Evolutionary conservation across 805 yeast species (phyloP).

Genomic region (Metschnikowia corniflorae): DNA sequence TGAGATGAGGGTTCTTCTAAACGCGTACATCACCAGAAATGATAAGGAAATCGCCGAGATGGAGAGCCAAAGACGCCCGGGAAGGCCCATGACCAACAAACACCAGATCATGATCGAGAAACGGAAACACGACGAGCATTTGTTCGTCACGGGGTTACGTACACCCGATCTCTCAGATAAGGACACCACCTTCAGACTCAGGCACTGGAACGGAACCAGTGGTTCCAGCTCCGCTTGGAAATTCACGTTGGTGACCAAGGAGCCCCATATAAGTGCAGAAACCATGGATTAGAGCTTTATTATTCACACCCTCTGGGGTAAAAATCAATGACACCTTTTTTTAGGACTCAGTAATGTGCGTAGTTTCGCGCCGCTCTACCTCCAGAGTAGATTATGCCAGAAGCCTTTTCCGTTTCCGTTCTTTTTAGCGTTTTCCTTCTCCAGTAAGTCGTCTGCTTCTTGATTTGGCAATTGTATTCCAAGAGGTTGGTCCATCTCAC

Average conservation of each 20-base stretch:
- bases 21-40: slow-evolving; percentile 61
- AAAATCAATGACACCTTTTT: too few relatives aligned
- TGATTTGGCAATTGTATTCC: too few relatives aligned
- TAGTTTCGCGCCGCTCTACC: too few relatives aligned
- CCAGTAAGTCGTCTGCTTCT: too few relatives aligned
- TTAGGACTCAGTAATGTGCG: too few relatives aligned
- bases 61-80: slow-evolving; percentile 68
- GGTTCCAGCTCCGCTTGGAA: slow-evolving; percentile 72
- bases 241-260: slow-evolving; percentile 37
- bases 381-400: too few relatives aligned
- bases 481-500: too few relatives aligned
- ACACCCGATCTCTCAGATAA: slow-evolving; percentile 70
- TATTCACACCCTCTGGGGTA: too few relatives aligned
- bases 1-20: slow-evolving; percentile 60
- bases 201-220: slow-evolving; percentile 76
- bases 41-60: slow-evolving; percentile 71
- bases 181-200: slow-evolving; percentile 54
- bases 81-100: slow-evolving; percentile 74
- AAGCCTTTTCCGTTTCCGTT: too few relatives aligned
- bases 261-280: slow-evolving; percentile 7
- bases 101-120: slow-evolving; percentile 65
- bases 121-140: slow-evolving; percentile 55
- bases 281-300: slow-evolving; percentile 12
- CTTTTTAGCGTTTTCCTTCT: too few relatives aligned
- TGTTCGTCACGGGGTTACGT: slow-evolving; percentile 63